Base-by-base conservation (phyloP, 768 basidiomycete genomes). In the Naganishia kalamii region DNA sequence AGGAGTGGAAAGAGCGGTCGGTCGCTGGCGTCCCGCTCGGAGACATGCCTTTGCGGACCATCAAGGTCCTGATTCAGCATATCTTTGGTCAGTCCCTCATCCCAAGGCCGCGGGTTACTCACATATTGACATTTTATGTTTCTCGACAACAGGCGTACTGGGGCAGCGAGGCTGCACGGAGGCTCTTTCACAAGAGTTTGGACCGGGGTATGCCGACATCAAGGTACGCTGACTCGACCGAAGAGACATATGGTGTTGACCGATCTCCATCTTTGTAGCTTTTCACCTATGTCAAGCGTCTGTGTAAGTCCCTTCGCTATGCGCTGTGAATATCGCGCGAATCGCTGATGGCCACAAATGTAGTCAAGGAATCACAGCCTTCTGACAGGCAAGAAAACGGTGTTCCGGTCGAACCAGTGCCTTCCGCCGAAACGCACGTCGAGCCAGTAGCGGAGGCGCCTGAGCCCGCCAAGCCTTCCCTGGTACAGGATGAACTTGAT, bases 31-130 rank as follows among this genome's bases (percentile, higher is more conserved):
- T 98, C 1, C 93, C 96, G 3, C 88, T 93, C 74, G 93, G 92
- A 27, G 96, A 99, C 73, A 93, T 98, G 93, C 96, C 96, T 1
- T 79, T 99, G 65, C 83, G 96, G 67, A 98, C 96, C 2, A 90
- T 98, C 77, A 99, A 99, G 81, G 93, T 96, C 44, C 90, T 99
- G 71, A 89, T 99, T 37, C 96, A 98, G 79, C 92, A 94, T 76
- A 85, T 97, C 63, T 90, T 97, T 71, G 89, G 92, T 93, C 70
- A 81, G 92, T 85, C n/a, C n/a, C 35, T 37, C 37, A n/a, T 23
- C n/a, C 12, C 37, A 11, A 32, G 43, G 19, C 21, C 5, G 19
- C 7, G 19, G 19, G 19, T 44, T n/a, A 44, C 43, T 44, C 19
- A 44, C 7, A 10, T 44, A 6, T n/a, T n/a, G 19, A 5, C 43